Evolutionary conservation across 2,329 filamentous ascomycete species (phyloP), one percentile per base, ranked within the genome.

Genomic region (Xylariaceae sp.): DNA sequence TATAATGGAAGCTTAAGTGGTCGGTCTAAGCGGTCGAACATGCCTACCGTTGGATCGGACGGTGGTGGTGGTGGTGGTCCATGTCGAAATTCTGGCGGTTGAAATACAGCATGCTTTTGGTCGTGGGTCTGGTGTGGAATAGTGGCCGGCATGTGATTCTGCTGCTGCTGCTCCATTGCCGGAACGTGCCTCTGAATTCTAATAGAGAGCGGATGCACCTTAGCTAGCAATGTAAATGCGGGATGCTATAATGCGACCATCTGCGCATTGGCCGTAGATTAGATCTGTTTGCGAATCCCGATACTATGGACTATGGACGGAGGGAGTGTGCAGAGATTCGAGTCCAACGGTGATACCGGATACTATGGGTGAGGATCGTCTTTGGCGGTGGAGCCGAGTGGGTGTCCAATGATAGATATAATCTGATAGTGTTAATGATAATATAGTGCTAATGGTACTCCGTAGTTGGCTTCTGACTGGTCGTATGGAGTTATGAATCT

Each of bases 111-210:
- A 48, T 65, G 61, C 54, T 68, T 64, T 44, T 57, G 68, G 53
- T 69, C 62, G 56, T 63, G 64, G 52, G 61, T 66, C 62, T 65
- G 65, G 59, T 57, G 69, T 56, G 66, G 66, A 52, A 70, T 66
- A 65, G 23, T 4, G 9, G 9, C 9, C 23, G 77, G 72, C 77
- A 80, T 79, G 76, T 79, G 78, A 79, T 74, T 74, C 60, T 37
- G 32, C 32, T 37, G 32, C 32, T 73, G 71, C 65, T 76, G 76
- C 72, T 77, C 76, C 66, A 67, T 70, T 26, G 52, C 55, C n/a
- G n/a, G n/a, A n/a, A n/a, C n/a, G n/a, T n/a, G n/a, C n/a, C n/a
- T n/a, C n/a, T n/a, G n/a, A n/a, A n/a, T 46, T 64, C 55, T 56
- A 26, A 4, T 26, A 26, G 23, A 26, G 4, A 47, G 42, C 21